Base-by-base conservation (phyloP, 352 stramenopile species). In the Elongisporangium senticosum region DNA sequence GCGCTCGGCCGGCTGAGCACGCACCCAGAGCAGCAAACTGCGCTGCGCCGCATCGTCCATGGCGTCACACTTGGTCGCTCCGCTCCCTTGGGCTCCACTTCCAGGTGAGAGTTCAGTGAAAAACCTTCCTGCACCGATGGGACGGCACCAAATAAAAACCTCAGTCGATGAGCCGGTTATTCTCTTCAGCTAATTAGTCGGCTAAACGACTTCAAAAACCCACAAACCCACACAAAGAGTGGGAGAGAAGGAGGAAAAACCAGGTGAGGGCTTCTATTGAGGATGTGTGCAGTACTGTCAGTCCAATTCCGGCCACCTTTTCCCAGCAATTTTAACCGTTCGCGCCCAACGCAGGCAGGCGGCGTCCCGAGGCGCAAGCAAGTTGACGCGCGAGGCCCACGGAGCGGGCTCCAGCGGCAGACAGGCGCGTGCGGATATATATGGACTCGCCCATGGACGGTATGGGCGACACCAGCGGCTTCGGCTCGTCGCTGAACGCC, bases 31-130 rank as follows among this genome's bases (percentile, higher is more conserved):
- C 54, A 91, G 70, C 52, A 91, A 68, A 61, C 81, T 91, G 64
- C 79, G 77, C 69, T 87, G 74, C n/a, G 79, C 74, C 6, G 73
- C 79, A 58, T 89, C 81, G 69, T 89, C 79, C 81, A 91, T 91
- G 43, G 8, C 21, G 48, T 53, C 20, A n/a, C 23, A 26, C 22
- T 51, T 24, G 20, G 28, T 43, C 8, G 28, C 28, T 39, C 33
- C 33, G 5, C 33, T 10, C 5, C 33, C 33, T 7, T 10, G 13
- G 8, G 33, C 33, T 43, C 33, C 33, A 43, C 33, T 43, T 43
- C 33, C 33, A 43, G 10, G 33, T 43, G 33, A 43, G 33, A 43
- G 33, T 43, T 43, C 33, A 43, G 33, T 43, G 11, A 43, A 43
- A 43, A 43, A 43, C 33, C 33, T 43, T 43, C 13, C 33, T 10